Base-by-base conservation (phyloP, 2,329 filamentous ascomycete genomes). In the Colletotrichum higginsianum region DNA sequence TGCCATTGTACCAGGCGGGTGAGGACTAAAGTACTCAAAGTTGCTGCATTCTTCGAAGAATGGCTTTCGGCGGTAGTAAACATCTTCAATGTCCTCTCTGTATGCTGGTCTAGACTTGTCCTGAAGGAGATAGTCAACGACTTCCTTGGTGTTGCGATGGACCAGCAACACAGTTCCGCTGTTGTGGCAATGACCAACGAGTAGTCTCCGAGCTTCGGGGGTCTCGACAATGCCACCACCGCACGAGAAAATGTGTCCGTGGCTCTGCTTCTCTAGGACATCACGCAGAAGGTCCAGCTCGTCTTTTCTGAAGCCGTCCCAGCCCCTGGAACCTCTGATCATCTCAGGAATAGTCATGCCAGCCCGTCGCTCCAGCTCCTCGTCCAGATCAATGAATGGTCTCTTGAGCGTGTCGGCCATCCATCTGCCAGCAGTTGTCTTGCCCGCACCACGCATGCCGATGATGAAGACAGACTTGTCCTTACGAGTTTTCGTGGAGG, bases 31-130 rank as follows among this genome's bases (percentile, higher is more conserved):
- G 84, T 98, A 98, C 76, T 97, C 91, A 77, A 94, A 92, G 79
- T 97, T 99, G 85, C 95, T 98, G 86, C 96, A 98, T 80, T 96
- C 90, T 68, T 94, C 88, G 82, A 94, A 98, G 91, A 94, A 98
- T 3, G 92, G 93, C 80, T 95, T 96, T 47, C 96, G 91, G 64
- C 96, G 92, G 68, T 94, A 85, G 87, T 97, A 99, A 2, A 99
- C 96, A 12, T 91, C 91, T 84, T 94, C 92, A 85, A 98, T 97
- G 77, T 98, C 93, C 76, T 96, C 95, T 6, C 95, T 92, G 79
- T 98, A 98, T 11, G 96, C 96, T 35, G 96, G 96, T 8, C 96
- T 90, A 26, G 93, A 94, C 84, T 97, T 95, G 84, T 99, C 96
- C 56, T 92, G 89, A 77, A 93, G 91, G 44, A 99, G 87, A 82